These are phyloP conservation scores for Nitzschia sp. DNA, from an alignment of 108 stramenopile genomes.

Conservation along the genomic window DNA sequence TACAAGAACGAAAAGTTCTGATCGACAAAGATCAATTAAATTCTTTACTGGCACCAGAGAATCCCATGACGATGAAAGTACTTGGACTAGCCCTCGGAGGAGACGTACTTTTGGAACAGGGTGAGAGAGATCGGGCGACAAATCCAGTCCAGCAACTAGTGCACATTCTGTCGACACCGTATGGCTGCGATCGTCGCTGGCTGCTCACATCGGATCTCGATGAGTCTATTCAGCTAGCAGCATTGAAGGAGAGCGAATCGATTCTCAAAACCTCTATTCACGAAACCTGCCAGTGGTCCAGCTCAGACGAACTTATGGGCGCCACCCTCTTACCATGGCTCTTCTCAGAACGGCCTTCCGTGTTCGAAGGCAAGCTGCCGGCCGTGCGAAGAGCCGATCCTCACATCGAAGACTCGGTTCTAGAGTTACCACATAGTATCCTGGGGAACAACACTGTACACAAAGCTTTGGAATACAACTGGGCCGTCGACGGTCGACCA, in stretches of 20 bases:
- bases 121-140: no score
- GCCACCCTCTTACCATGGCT: constrained; percentile 22
- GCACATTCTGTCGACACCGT: constrained; percentile 18
- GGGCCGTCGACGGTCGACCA: constrained; percentile 6
- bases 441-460: constrained; percentile 5
- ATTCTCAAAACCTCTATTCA: constrained; percentile 5
- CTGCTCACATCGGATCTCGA: neutral
- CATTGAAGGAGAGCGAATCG: neutral
- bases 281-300: neutral
- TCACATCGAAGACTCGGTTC: constrained; percentile 9
- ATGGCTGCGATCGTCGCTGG: constrained; percentile 29
- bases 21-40: neutral
- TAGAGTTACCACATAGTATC: constrained; percentile 5
- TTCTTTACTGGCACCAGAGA: neutral
- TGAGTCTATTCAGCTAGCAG: neutral
- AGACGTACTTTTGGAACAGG: neutral
- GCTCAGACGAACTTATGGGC: neutral
- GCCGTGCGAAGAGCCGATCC: neutral
- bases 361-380: constrained; percentile 15
- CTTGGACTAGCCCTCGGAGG: constrained; percentile 29
- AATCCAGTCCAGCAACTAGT: neutral
- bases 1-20: neutral
- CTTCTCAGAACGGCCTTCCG: constrained; percentile 14
- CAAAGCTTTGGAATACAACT: constrained; percentile 19
- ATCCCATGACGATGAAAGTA: constrained; percentile 20